Conservation (phyloP, 495 filamentous ascomycete genomes). For the Trichoderma asperelloides region DNA sequence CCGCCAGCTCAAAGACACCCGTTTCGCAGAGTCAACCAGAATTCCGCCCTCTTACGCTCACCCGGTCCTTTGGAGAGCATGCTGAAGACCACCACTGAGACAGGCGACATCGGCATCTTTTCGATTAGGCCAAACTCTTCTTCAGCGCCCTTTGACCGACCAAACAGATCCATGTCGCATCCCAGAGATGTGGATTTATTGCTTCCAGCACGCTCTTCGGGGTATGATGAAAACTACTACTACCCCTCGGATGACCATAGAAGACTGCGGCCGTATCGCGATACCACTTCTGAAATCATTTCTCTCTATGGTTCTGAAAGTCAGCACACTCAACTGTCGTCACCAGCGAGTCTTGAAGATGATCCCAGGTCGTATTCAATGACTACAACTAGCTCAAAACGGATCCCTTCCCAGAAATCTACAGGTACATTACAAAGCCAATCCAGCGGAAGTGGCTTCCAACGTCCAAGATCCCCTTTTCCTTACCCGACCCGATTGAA, state of each 20-base stretch:
- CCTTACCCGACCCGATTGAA: slow-evolving; percentile 56
- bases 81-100: slow-evolving; percentile 62
- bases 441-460: slow-evolving; percentile 26
- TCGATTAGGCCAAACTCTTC: slow-evolving; percentile 44
- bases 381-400: slow-evolving; percentile 45
- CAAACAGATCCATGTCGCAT: slow-evolving; percentile 11
- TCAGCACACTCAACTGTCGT: slow-evolving; percentile 30
- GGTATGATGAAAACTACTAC: slow-evolving; percentile 8
- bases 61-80: slow-evolving; percentile 48
- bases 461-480: slow-evolving; percentile 53
- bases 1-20: slow-evolving; percentile 22
- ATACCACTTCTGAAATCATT: slow-evolving; percentile 35
- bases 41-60: slow-evolving; percentile 27
- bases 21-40: slow-evolving; percentile 29
- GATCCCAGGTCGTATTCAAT: slow-evolving; percentile 49
- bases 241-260: slow-evolving; percentile 20
- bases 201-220: not conserved
- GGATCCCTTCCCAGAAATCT: slow-evolving; percentile 43
- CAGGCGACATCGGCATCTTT: slow-evolving; percentile 57
- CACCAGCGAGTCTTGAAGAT: slow-evolving; percentile 26
- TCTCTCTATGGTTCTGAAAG: slow-evolving; percentile 41
- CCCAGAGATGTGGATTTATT: slow-evolving; percentile 7
- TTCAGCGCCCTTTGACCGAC: slow-evolving; percentile 18
- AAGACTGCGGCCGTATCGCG: slow-evolving; percentile 32
- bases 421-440: slow-evolving; percentile 42